Conservation (phyloP, 129 eudicot genomes). For the Flaveria ramosissima region DNA sequence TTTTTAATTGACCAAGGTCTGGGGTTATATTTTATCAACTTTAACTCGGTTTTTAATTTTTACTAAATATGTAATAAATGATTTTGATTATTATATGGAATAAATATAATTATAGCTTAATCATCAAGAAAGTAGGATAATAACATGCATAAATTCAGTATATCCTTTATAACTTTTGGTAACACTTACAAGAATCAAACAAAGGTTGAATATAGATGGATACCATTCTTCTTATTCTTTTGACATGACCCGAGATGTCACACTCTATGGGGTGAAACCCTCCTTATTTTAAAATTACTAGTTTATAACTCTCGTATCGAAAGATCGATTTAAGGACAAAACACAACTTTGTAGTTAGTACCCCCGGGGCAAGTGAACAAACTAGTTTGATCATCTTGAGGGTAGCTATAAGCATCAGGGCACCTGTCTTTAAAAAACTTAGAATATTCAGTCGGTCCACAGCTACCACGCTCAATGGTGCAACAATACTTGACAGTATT, state of each 20-base stretch:
- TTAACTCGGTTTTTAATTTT: no score
- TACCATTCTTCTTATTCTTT: slow-evolving; percentile 15
- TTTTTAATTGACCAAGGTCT: no score
- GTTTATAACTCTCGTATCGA: background rate
- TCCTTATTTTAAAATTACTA: slow-evolving; percentile 31
- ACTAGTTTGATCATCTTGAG: slow-evolving; percentile 43
- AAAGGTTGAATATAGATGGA: background rate
- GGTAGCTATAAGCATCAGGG: slow-evolving; percentile 41
- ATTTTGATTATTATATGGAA: no score
- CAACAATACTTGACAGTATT: slow-evolving; percentile 35
- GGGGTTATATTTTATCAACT: no score
- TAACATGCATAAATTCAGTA: background rate
- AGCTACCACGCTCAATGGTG: slow-evolving; percentile 31
- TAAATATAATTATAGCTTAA: no score
- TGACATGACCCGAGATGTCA: background rate
- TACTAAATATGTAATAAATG: no score
- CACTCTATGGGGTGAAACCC: background rate
- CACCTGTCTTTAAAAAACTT: slow-evolving; percentile 42
- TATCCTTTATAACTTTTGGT: background rate
- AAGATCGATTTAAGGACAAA: slow-evolving; percentile 39
- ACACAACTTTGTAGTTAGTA: slow-evolving; percentile 46
- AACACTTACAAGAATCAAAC: slow-evolving; percentile 4
- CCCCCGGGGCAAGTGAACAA: slow-evolving; percentile 51
- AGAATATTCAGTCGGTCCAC: slow-evolving; percentile 30
- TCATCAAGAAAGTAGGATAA: no score